Evolutionary conservation across 1,139 yeast genomes (phyloP), one percentile per base, ranked within the genome.

Genomic region (Geotrichum restrictum): DNA sequence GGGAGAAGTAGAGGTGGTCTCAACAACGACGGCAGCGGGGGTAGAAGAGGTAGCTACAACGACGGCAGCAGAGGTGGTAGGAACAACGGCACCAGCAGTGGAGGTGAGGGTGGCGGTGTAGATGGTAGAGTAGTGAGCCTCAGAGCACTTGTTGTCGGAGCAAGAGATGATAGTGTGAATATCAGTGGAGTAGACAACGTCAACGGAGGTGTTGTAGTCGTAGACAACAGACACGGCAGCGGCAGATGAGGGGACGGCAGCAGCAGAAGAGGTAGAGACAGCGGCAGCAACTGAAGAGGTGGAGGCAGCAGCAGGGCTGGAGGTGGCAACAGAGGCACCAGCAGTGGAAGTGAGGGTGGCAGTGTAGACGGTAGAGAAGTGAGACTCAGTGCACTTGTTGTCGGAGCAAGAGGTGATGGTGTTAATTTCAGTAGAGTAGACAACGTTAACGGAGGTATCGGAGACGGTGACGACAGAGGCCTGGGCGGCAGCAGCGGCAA

Each of bases 391-490:
- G 37, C 50, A 47, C 50, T 39, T 39, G 45, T 24, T 29, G 45
- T 39, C 50, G 10, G 21, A n/a, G 40, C 50, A 47, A 19, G 50
- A 47, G 40, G 40, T 47, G 40, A 47, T 47, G 40, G 45, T 47
- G 45, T 34, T 14, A n/a, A 39, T 8, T 3, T 47, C 24, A 21
- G 50, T 47, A 13, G 50, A 47, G 45, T n/a, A 31, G 44, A 31
- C 42, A n/a, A 39, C 16, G 45, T 29, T 38, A 14, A 29, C 32
- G 39, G 56, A 37, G 63, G 60, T 57, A 66, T 69, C 64, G 65
- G 71, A 66, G 50, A 67, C 71, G 52, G 78, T 66, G 62, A 73
- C 68, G 54, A 70, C 65, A 60, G 69, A 60, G 56, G 59, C 57
- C 45, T 64, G 63, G 41, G 61, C 56, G 56, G 60, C 61, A 57